phyloP scores from a whole-genome alignment of 2,329 filamentous ascomycete genomes.

The Cladosporium sp. region DNA sequence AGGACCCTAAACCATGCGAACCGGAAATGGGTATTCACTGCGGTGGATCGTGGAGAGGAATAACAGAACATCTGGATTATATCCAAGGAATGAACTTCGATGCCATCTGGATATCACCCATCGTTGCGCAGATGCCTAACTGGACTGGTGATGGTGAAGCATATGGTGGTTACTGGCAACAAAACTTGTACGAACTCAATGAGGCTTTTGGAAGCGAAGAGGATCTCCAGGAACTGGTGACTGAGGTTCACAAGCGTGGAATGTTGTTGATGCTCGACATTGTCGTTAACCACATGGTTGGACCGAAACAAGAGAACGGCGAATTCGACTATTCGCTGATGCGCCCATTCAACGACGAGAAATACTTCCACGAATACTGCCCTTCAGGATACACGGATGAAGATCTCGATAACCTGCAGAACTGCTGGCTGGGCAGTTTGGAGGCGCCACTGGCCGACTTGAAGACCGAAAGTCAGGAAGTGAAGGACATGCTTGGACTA shows the following conservation, averaged over 20 bases:
- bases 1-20: conserved; percentile 42
- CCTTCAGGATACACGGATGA: conserved; percentile 47
- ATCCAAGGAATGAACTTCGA: conserved; percentile 42
- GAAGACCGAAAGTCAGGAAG: conserved; percentile 35
- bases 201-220: conserved; percentile 38
- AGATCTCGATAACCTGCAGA: conserved; percentile 21
- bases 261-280: conserved; percentile 47
- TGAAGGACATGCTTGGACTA: conserved; percentile 32
- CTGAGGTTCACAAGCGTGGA: conserved; percentile 37
- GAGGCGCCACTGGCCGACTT: conserved; percentile 41
- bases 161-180: conserved; percentile 43
- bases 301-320: conserved; percentile 14
- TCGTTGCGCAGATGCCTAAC: conserved; percentile 25
- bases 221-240: conserved; percentile 37
- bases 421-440: conserved; percentile 47
- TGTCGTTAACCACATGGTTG: conserved; percentile 38
- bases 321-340: conserved; percentile 23
- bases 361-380: conserved; percentile 48
- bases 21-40: conserved; percentile 31
- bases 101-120: conserved; percentile 31
- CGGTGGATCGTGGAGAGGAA: conserved; percentile 34
- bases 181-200: conserved; percentile 41
- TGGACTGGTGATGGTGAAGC: conserved; percentile 28
- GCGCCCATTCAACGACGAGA: conserved; percentile 34
- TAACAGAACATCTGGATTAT: conserved; percentile 35